phyloP scores from a whole-genome alignment of 2,329 filamentous ascomycete genomes.

The Arthrobotrys megalospora region DNA sequence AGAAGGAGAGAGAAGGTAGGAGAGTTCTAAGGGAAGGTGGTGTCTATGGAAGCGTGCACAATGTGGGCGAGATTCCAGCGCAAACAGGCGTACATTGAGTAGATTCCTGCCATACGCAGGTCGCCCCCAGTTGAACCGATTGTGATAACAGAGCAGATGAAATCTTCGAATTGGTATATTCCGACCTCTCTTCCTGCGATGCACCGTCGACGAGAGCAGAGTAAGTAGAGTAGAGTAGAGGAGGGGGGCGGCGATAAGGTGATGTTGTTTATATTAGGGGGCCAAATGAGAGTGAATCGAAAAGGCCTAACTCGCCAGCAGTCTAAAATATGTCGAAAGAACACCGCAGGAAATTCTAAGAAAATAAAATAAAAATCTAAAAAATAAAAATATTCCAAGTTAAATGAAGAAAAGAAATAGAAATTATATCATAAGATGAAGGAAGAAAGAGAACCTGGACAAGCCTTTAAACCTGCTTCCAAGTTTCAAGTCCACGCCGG shows the following conservation, averaged over 20 bases:
- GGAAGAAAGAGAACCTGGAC: conserved; percentile 18
- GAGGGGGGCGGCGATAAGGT: neutral
- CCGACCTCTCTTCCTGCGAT: too few species aligned
- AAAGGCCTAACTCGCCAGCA: neutral
- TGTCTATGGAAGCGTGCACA: conserved; percentile 12
- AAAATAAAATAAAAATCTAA: conserved; percentile 5
- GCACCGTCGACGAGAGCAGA: neutral
- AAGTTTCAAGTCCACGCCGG: conserved; percentile 35
- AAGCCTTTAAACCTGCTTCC: conserved; percentile 35
- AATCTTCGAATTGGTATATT: neutral
- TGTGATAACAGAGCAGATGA: neutral
- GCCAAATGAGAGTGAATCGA: conserved; percentile 25
- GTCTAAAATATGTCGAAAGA: neutral
- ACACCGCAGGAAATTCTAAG: conserved; percentile 1
- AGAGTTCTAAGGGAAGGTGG: conserved; percentile 24
- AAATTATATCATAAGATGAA: neutral
- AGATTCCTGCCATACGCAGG: conserved; percentile 30
- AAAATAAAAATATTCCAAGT: too few species aligned
- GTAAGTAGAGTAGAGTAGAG: neutral
- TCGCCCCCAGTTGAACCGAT: neutral
- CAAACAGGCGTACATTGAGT: conserved; percentile 47
- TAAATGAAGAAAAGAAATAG: neutral
- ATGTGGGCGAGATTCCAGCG: conserved; percentile 23
- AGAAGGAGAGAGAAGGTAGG: conserved; percentile 7
- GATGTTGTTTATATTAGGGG: conserved; percentile 29